Conservation (phyloP, 23 red algal species). For the Gracilaria gracilis region DNA sequence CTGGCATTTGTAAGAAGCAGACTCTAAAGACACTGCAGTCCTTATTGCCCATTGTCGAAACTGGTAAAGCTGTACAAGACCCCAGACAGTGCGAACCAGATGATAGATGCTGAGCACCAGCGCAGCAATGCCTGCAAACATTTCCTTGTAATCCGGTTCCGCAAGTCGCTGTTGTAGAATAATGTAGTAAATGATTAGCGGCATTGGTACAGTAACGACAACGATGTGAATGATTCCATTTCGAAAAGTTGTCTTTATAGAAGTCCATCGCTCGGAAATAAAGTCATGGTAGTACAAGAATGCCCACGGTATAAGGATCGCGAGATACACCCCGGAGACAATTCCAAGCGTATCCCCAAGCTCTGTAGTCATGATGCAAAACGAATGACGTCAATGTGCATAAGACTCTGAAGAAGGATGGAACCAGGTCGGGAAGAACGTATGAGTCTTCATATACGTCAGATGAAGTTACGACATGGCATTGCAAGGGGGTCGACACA, state of each 20-base stretch:
- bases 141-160: constrained; percentile 71
- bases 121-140: constrained; percentile 53
- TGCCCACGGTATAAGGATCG: constrained; percentile 61
- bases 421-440: not conserved
- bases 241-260: too few relatives aligned
- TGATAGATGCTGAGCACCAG: constrained; percentile 44
- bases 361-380: not conserved
- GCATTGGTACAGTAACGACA: constrained; percentile 35
- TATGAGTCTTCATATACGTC: not conserved
- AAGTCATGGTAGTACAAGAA: constrained; percentile 63
- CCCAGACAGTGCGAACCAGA: constrained; percentile 47
- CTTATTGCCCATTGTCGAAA: constrained; percentile 35
- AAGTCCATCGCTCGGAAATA: constrained; percentile 50
- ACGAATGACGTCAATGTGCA: too few relatives aligned
- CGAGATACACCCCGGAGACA: constrained; percentile 43
- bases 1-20: constrained; percentile 33
- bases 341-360: constrained; percentile 23
- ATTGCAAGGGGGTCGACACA: not conserved
- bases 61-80: constrained; percentile 31
- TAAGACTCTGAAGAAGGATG: too few relatives aligned
- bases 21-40: constrained; percentile 33
- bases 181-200: constrained; percentile 54
- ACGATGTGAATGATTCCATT: constrained; percentile 51
- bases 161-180: constrained; percentile 40
- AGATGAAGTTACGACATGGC: not conserved